A percentile compares a stretch with the other conserved stretches of the same genome.
These are phyloP conservation scores for Urochloa ruziziensis DNA, from an alignment of 176 grass and related monocot genomes.

Conservation along the genomic window DNA sequence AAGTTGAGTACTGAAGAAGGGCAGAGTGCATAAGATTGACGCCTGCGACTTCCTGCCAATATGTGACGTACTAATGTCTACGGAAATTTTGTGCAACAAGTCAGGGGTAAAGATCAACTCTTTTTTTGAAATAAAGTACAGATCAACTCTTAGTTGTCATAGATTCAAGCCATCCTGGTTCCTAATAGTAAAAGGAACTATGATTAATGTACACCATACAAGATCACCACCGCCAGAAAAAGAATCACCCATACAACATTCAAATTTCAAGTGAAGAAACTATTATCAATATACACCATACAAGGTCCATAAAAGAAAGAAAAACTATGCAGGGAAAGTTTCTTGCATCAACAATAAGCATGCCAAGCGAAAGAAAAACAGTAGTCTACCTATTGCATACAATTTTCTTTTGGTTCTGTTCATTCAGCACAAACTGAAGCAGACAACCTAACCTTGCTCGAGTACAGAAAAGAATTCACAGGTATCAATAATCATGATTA, in stretches of 20 bases:
- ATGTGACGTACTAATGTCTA: no score
- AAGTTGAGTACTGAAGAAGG: no score
- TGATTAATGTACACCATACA: not conserved
- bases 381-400: not conserved
- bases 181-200: not conserved
- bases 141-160: not conserved
- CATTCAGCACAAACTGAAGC: not conserved
- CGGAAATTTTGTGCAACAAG: no score
- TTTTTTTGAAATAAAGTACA: no score
- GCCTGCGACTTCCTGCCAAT: no score
- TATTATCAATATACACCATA: not conserved
- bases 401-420: not conserved
- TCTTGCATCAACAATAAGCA: not conserved
- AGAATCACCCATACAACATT: no score
- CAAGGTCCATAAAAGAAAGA: not conserved
- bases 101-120: no score
- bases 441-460: not conserved
- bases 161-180: no score
- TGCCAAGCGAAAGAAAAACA: not conserved
- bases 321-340: not conserved
- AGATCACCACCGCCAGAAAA: no score
- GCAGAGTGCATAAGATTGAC: no score
- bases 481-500: conserved; percentile 29
- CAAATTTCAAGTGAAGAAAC: no score
- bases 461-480: conserved; percentile 38